Evolutionary conservation across 306 rosid genomes (phyloP), one percentile per base, ranked within the genome.

Genomic region (Inga oerstediana): DNA sequence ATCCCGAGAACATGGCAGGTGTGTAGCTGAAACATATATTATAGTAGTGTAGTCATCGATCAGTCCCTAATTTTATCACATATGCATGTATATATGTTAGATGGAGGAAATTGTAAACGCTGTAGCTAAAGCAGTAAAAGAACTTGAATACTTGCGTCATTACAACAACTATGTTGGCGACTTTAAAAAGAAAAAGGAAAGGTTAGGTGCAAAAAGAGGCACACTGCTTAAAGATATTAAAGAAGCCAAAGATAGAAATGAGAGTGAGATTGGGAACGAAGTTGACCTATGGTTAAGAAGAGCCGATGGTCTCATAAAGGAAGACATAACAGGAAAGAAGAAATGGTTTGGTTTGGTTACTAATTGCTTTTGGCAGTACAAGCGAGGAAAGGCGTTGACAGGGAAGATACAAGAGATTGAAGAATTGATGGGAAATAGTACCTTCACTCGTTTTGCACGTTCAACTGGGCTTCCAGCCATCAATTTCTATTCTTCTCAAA

Each of bases 301-400:
- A 35, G 62, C 17, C 3, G 20, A 17, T 0, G 4, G 15, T 4
- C 64, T 75, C 15, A 37, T 80, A 19, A 0, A 37, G 24, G 81
- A 80, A 10, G 70, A 74, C n/a, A 54, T 78, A 3, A 34, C 54
- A 51, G 35, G 35, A 32, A 44, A 54, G 20, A 22, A 2, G n/a
- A 34, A n/a, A 4, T 75, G 84, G 2, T 24, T 62, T 13, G 80
- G 80, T 5, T 41, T 34, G 19, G 67, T 61, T 75, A 16, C 58
- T 56, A 14, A 79, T 58, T 79, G 73, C 59, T 14, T 20, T 44
- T 44, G 73, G 65, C 14, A 10, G 22, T 74, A 75, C 49, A n/a
- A 0, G 1, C 70, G 37, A 72, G 80, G 80, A 13, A 79, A 83
- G 24, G 83, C 64, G 0, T 12, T 83, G 12, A 17, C 3, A 11